Base-by-base conservation (phyloP, 2,329 filamentous ascomycete genomes). In the Coniochaeta prunicola region DNA sequence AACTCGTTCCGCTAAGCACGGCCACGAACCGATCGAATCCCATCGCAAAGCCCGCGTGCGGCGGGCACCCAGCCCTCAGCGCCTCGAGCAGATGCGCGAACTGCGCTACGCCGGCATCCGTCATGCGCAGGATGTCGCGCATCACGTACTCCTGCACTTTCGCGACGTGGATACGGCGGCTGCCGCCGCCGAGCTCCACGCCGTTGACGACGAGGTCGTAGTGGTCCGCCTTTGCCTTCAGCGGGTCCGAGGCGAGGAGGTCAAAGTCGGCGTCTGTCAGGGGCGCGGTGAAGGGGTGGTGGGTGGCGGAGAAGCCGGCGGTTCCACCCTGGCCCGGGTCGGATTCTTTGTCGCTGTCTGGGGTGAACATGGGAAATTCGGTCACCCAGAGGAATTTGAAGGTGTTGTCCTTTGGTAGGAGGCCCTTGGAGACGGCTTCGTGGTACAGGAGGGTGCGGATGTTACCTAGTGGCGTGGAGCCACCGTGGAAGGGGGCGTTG, bases 171-270 rank as follows among this genome's bases (percentile, higher is more conserved):
- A 97, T 97, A 80, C 94, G 90, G 15, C 91, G 85, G 71, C 90
- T 96, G 34, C 94, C 96, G 12, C 94, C 94, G 28, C 94, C 94
- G 1, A 99, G 82, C 73, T 99, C 94, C 5, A 96, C 85, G 4
- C 94, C 94, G 70, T 99, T 99, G 66, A 97, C 84, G 0, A 99
- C 93, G 15, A 99, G 85, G 67, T 99, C 94, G 74, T 97, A 99
- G 70, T 96, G 92, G 66, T 96, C 93, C 3, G 89, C 96, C 65
- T 82, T 84, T 1, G 85, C 91, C 53, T 80, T 74, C 0, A 91
- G 78, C 0, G 94, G 93, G 42, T 92, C 80, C 0, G 80, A 86
- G 38, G 86, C 78, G 1, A 97, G 83, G 0, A 91, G 74, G 40
- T 91, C 87, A 17, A 96, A 82, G 69, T 97, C 92, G 4, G 77